These are phyloP conservation scores for Narthecium ossifragum DNA, from an alignment of 106 monocot species.

Conservation along the genomic window DNA sequence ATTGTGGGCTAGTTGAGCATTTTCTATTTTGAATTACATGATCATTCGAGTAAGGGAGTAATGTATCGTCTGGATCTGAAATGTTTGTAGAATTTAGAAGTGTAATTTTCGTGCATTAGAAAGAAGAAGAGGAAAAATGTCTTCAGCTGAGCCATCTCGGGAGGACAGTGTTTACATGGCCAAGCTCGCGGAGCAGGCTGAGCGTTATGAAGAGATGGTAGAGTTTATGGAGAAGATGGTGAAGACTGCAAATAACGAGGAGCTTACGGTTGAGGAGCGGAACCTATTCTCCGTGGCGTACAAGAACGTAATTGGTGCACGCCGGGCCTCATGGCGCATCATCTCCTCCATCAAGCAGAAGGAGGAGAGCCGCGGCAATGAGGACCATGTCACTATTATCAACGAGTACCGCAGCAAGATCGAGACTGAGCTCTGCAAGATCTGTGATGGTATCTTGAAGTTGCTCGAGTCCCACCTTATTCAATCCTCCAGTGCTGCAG, in stretches of 20 bases:
- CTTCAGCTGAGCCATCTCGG: slow-evolving; percentile 21
- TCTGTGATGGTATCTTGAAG: slow-evolving; percentile 48
- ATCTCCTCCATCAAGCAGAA: slow-evolving; percentile 60
- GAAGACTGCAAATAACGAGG: slow-evolving; percentile 34
- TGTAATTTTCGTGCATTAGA: background rate
- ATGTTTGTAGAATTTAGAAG: too few species aligned
- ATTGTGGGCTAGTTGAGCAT: too few species aligned
- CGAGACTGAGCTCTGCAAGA: slow-evolving; percentile 41
- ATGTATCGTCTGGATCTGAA: too few species aligned
- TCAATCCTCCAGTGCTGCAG: slow-evolving; percentile 29
- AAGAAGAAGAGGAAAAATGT: slow-evolving; percentile 18
- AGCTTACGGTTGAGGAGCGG: slow-evolving; percentile 50
- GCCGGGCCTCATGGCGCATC: slow-evolving; percentile 56
- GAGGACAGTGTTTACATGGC: slow-evolving; percentile 49
- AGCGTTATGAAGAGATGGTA: slow-evolving; percentile 62
- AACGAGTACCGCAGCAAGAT: slow-evolving; percentile 50
- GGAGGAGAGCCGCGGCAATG: slow-evolving; percentile 47
- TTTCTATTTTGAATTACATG: too few species aligned
- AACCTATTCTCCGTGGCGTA: slow-evolving; percentile 50
- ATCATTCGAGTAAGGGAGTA: too few species aligned
- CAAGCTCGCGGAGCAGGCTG: slow-evolving; percentile 50
- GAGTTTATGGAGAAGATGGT: slow-evolving; percentile 58
- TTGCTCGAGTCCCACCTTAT: slow-evolving; percentile 50
- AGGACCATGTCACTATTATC: slow-evolving; percentile 34
- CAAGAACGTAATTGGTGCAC: slow-evolving; percentile 49